Percentiles rank a stretch among this genome's conserved stretches.
These are phyloP conservation scores for Ophiostoma piceae DNA, from an alignment of 2,329 filamentous ascomycete species.

Conservation along the genomic window DNA sequence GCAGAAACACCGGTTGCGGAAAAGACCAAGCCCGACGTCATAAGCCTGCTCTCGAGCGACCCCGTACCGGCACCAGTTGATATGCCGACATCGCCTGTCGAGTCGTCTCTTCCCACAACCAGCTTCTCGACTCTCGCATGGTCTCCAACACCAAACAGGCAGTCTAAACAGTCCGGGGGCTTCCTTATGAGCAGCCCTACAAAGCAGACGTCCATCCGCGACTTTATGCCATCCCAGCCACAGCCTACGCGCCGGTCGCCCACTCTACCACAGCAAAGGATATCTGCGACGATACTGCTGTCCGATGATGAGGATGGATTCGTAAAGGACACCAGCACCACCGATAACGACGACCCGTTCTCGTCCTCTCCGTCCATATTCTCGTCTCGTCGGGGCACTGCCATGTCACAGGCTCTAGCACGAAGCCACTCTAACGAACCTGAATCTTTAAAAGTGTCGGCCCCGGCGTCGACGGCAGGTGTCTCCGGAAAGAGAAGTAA, in stretches of 20 bases:
- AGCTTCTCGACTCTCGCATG: slow-evolving; percentile 14
- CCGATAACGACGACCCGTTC: neutral
- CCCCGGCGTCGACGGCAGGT: neutral
- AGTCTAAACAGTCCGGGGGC: neutral
- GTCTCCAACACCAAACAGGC: slow-evolving; percentile 13
- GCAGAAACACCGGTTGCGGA: neutral
- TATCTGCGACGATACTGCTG: neutral
- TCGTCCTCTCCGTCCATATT: neutral
- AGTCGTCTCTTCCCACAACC: slow-evolving; percentile 13
- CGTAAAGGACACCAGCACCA: neutral
- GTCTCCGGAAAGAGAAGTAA: neutral
- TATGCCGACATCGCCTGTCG: neutral
- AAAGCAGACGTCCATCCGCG: slow-evolving; percentile 23
- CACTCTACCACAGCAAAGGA: neutral
- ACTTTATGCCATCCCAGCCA: slow-evolving; percentile 17
- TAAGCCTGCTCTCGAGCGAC: slow-evolving; percentile 20
- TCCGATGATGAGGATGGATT: slow-evolving; percentile 15
- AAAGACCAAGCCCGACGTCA: neutral
- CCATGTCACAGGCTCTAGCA: neutral
- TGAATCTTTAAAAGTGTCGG: neutral
- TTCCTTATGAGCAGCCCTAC: neutral
- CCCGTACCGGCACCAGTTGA: neutral
- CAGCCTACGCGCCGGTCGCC: neutral
- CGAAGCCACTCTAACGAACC: neutral
- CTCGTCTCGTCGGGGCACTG: neutral